Evolutionary conservation across 306 rosid species (phyloP), one percentile per base, ranked within the genome.

Genomic region (Citrullus mucosospermus): DNA sequence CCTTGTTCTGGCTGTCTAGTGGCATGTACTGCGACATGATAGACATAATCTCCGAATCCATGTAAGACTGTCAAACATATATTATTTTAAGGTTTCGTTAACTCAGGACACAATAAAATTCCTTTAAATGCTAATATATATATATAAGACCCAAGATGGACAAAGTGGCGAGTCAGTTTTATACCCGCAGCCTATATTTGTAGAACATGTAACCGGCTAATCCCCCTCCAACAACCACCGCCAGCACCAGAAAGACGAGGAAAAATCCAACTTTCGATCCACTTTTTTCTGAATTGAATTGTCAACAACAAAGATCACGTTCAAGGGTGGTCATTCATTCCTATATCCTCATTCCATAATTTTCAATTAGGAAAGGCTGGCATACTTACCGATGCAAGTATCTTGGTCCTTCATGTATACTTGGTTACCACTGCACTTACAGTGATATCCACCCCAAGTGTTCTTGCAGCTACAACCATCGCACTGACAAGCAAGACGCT

Each of bases 1-100:
- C 86, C 17, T 85, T 82, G 18, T 86, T 89, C 76, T 94, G 84
- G 80, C 80, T 76, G 80, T 94, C 98, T 3, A 94, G 78, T 56
- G 97, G 98, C 98, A 94, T 94, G 91, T 94, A 94, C 36, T 94
- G 97, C 58, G 97, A 90, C 98, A 94, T 92, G 83, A 94, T 94
- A 62, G 98, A 86, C 98, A 87, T 92, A 78, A 94, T 89, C 92
- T 94, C 98, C 0, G 98, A 87, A 82, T 94, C 97, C 98, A 94
- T 92, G 93, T 94, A 92, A 65, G 95, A 88, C 98, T 94, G 83
- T 53, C 79, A 75, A 80, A 59, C 20, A 15, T 6, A 51, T 38
- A 18, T 28, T 32, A 55, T 55, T 17, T 2, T 18, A n/a, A 57
- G 32, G 32, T 25, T 20, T 22, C 25, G 68, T 9, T 13, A 14